phyloP scores from a whole-genome alignment of 2,329 filamentous ascomycete genomes.

The Stachybotrys chartarum region DNA sequence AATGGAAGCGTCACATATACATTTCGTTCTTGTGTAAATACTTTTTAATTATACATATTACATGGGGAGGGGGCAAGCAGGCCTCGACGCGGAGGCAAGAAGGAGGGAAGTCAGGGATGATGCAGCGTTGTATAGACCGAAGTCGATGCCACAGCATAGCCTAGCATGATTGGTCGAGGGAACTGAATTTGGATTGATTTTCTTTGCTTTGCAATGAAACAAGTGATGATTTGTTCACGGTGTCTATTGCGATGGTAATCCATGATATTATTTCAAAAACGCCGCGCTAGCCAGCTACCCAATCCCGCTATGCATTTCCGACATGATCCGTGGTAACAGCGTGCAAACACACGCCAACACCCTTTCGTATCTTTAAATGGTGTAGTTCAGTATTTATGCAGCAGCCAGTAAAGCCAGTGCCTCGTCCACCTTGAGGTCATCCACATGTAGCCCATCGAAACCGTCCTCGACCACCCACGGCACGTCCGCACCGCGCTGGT shows the following conservation, averaged over 20 bases:
- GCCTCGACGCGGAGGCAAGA: background rate
- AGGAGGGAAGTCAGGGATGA: background rate
- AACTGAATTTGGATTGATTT: background rate
- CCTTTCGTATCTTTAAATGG: background rate
- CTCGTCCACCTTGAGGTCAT: conserved; percentile 13
- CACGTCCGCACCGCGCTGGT: conserved; percentile 46
- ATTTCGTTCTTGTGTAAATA: conserved; percentile 5
- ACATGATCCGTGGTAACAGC: no score
- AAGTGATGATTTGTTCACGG: no score
- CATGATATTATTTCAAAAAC: no score
- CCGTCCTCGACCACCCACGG: conserved; percentile 86
- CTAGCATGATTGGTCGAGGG: background rate
- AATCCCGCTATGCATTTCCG: no score
- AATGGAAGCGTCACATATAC: background rate
- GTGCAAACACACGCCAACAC: no score
- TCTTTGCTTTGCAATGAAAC: background rate
- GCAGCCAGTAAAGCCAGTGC: background rate
- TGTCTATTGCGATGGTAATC: no score
- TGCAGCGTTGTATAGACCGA: background rate
- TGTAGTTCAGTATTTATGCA: background rate
- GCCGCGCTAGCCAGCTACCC: no score
- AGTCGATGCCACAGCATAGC: background rate
- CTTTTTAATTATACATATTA: conserved; percentile 2
- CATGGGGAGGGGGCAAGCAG: background rate
- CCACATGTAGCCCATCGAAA: conserved; percentile 63